Percentiles rank a stretch among this genome's conserved stretches.
These are phyloP conservation scores for Vitis rotundifolia DNA, from an alignment of 164 flowering plant genomes.

Conservation along the genomic window DNA sequence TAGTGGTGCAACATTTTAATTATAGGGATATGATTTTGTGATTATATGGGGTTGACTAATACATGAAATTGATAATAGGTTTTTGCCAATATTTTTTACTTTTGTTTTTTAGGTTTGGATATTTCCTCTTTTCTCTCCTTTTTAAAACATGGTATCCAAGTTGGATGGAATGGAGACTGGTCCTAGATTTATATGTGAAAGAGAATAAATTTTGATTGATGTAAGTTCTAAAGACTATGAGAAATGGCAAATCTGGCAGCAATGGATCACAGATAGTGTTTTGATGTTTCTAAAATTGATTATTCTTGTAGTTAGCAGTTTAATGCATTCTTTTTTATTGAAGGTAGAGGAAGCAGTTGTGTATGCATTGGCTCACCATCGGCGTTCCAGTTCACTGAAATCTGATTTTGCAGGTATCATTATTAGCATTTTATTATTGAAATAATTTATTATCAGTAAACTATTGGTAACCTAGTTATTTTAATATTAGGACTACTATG, in stretches of 20 bases:
- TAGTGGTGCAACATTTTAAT: too few species aligned
- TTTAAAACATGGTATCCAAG: not conserved
- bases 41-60: too few species aligned
- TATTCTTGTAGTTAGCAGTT: slow-evolving; percentile 8
- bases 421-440: not conserved
- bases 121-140: not conserved
- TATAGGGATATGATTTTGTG: too few species aligned
- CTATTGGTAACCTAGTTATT: not conserved
- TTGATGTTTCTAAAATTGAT: not conserved
- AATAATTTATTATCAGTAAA: not conserved
- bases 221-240: not conserved
- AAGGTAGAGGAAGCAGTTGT: slow-evolving; percentile 85
- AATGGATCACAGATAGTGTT: not conserved
- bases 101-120: too few species aligned
- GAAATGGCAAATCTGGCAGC: not conserved
- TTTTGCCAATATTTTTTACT: too few species aligned
- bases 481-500: not conserved
- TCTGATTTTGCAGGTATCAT: slow-evolving; percentile 26
- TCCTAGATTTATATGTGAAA: not conserved
- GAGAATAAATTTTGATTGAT: not conserved
- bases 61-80: too few species aligned
- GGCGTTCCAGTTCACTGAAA: slow-evolving; percentile 44
- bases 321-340: slow-evolving; percentile 8
- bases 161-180: not conserved
- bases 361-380: slow-evolving; percentile 66